Percentiles rank a stretch among this genome's conserved stretches.
Evolutionary conservation across 2,329 filamentous ascomycete species (phyloP).

Genomic region (Colletotrichum costaricense): DNA sequence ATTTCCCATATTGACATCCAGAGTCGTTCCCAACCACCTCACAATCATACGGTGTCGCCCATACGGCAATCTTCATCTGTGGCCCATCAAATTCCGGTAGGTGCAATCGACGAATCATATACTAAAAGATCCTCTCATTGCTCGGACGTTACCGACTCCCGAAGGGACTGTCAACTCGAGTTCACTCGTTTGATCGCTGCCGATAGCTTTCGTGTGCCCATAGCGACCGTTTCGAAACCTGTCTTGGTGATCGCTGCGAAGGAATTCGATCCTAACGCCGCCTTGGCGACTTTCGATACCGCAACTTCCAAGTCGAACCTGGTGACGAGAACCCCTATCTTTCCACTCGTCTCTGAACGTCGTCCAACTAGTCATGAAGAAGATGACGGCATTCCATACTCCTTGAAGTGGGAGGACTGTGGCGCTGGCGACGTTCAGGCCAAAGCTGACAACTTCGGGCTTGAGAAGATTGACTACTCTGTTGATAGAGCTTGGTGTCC

Average conservation of each 20-base stretch:
- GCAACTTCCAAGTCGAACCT: conserved; percentile 21
- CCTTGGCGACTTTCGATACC: conserved; percentile 11
- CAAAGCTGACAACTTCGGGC: conserved; percentile 66
- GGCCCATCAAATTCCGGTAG: neutral
- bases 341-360: conserved; percentile 50
- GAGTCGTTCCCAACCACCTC: neutral
- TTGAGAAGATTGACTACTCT: conserved; percentile 75
- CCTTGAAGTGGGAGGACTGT: conserved; percentile 82
- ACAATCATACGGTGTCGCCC: neutral
- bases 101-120: neutral
- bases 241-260: conserved; percentile 2
- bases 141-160: conserved; percentile 11
- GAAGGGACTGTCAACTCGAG: conserved; percentile 24
- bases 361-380: conserved; percentile 72
- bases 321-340: conserved; percentile 3
- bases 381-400: conserved; percentile 84
- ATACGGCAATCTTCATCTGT: neutral
- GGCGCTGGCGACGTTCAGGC: conserved; percentile 75
- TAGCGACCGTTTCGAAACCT: conserved; percentile 7
- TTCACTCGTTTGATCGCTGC: conserved; percentile 34
- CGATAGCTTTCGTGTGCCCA: conserved; percentile 24
- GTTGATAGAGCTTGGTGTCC: conserved; percentile 78
- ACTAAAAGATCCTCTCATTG: conserved; percentile 32
- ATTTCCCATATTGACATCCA: neutral
- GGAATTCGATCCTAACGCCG: conserved; percentile 4